Base-by-base conservation (phyloP, 2,329 filamentous ascomycete species). In the Cadophora sp. region DNA sequence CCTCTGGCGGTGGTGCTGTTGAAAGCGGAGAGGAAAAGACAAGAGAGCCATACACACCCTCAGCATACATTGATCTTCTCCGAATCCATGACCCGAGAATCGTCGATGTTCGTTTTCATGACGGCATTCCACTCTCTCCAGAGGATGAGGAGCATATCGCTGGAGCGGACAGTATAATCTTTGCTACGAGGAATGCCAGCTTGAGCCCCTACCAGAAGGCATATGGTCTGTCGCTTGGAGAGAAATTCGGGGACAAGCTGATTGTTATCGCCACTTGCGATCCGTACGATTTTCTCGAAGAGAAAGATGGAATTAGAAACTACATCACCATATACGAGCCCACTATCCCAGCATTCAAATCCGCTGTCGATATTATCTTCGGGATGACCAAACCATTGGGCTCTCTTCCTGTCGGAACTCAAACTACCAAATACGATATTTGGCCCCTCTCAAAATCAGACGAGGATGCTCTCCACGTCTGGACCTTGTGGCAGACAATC, bases 291-390 rank as follows among this genome's bases (percentile, higher is more conserved):
- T 82, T 83, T 29, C 72, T 83, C 4, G 76, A 80, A 26, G 77
- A 77, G 11, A 66, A 68, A 19, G 56, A 69, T 1, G 59, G 69
- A 1, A 75, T 81, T 34, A 76, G 76, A 62, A 83, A 81, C 22
- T 83, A 83, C 61, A 76, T 83, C 40, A 73, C 80, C 6, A 82
- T 79, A 6, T 82, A 83, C 62, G 81, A 83, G 62, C 81, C 81
- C 16, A 83, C 80, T 0, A 62, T 77, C 14, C 79, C 81, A 56
- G 81, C 81, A 3, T 83, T 83, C 65, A 71, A 74, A 24, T 77
- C 80, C 11, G 81, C 80, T 7, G 73, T 77, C 3, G 74, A 79
- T 58, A 73, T 81, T 5, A 79, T 83, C 22, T 83, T 83, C 65
- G 80, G 80, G 11, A 53, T 66, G 2, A 60, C 64, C 4, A 55